Base-by-base conservation (phyloP, 176 grass and related monocot genomes). In the Secale cereale region DNA sequence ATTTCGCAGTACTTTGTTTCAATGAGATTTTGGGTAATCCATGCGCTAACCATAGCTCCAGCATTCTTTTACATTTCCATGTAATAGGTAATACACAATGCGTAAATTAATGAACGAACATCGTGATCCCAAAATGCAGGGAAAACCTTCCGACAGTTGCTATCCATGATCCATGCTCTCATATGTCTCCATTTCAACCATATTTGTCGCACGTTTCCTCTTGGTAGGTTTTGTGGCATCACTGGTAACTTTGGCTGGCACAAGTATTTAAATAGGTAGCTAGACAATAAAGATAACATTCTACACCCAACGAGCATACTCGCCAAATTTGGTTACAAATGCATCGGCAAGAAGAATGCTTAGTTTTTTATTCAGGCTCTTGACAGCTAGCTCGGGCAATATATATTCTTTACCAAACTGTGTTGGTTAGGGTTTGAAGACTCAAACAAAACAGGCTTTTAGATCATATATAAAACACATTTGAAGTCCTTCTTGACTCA, bases 271-370 rank as follows among this genome's bases (percentile, higher is more conserved):
- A 59, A 78, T 73, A 70, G 93, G 80, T 67, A 98, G 48, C 59
- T 98, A 89, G 48, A 81, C 93, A n/a, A 98, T 98, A 65, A 98
- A 98, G 9, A 95, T 89, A 41, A 94, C 93, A 92, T 90, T 98
- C 76, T 95, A 89, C 61, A 91, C 96, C 96, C 93, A 98, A 56
- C 96, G 93, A 26, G 96, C 96, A 78, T 92, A 95, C 40, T 77
- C 87, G 31, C 89, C 96, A 83, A 93, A 98, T 87, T 86, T 95
- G 74, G 87, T 22, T 77, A 95, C 93, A 87, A 98, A 98, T 54
- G 89, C 91, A 83, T 98, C 86, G 0, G 93, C 76, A 1, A 98
- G 87, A 70, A 87, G 74, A 85, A 74, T 81, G 40, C 89, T 84
- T 61, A 98, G 87, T 69, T 98, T 98, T 0, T 83, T 80, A 8